A percentile compares a stretch with the other conserved stretches of the same genome.
phyloP scores from a whole-genome alignment of 352 stramenopile species.

The Pythium guiyangense region DNA sequence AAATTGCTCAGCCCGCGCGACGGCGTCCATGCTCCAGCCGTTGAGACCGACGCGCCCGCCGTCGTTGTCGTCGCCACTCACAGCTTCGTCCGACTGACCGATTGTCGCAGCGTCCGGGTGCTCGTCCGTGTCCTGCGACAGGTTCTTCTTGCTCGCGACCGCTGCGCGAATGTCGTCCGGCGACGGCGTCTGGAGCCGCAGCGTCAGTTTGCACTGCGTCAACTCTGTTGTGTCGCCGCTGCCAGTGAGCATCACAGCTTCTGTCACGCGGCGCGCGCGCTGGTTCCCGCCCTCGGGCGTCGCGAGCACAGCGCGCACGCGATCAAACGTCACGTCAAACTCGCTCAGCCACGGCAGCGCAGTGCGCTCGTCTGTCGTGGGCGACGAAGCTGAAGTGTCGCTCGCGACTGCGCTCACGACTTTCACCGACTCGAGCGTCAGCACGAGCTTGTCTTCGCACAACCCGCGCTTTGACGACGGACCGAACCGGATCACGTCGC shows the following conservation, averaged over 20 bases:
- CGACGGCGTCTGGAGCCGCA: slow-evolving; percentile 46
- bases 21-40: slow-evolving; percentile 68
- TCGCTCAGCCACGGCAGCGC: slow-evolving; percentile 62
- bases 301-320: slow-evolving; percentile 35
- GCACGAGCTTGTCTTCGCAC: slow-evolving; percentile 75
- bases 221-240: slow-evolving; percentile 25
- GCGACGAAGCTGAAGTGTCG: neutral
- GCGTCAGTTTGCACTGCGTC: slow-evolving; percentile 37
- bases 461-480: slow-evolving; percentile 69
- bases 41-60: slow-evolving; percentile 75
- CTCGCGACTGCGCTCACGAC: slow-evolving; percentile 9
- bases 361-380: slow-evolving; percentile 1
- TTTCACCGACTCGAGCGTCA: slow-evolving; percentile 65
- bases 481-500: slow-evolving; percentile 80
- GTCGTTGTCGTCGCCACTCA: slow-evolving; percentile 78
- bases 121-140: slow-evolving; percentile 70
- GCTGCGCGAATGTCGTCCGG: slow-evolving; percentile 41
- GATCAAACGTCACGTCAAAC: slow-evolving; percentile 59
- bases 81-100: slow-evolving; percentile 23
- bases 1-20: slow-evolving; percentile 53
- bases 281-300: slow-evolving; percentile 57
- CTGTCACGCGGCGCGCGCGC: slow-evolving; percentile 30
- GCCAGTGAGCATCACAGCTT: slow-evolving; percentile 39
- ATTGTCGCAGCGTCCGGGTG: slow-evolving; percentile 30
- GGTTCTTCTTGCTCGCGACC: slow-evolving; percentile 50